These are phyloP conservation scores for Colletotrichum sp. DNA, from an alignment of 2,329 filamentous ascomycete genomes.

Conservation along the genomic window DNA sequence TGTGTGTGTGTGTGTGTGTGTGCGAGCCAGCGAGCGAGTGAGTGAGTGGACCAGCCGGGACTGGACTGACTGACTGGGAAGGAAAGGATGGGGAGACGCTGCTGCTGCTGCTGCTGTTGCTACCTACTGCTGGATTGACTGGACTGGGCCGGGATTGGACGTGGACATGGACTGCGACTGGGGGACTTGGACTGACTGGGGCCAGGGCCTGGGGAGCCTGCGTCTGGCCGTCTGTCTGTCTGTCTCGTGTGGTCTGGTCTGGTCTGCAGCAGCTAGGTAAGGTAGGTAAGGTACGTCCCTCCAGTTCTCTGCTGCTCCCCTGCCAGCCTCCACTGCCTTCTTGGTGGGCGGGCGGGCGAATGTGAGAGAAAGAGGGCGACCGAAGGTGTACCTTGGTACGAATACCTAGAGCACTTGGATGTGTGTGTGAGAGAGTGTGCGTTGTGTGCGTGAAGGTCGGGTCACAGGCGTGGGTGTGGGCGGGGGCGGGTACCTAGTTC, in stretches of 20 bases:
- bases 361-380: not conserved
- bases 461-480: not conserved
- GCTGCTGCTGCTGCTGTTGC: not conserved
- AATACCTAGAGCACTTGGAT: not conserved
- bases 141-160: not conserved
- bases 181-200: not conserved
- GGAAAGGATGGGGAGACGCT: not conserved
- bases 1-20: not conserved
- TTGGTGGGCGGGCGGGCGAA: not conserved
- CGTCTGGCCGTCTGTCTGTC: not conserved
- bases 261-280: not conserved
- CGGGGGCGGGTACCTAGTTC: constrained; percentile 13
- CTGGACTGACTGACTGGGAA: not conserved
- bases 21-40: not conserved
- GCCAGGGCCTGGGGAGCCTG: not conserved
- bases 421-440: not conserved
- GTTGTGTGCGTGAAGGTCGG: not conserved
- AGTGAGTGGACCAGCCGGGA: not conserved
- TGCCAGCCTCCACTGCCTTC: not conserved
- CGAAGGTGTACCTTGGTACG: not conserved
- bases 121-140: not conserved
- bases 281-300: not conserved
- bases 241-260: not conserved
- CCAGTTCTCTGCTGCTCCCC: not conserved
- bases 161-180: not conserved